Evolutionary conservation across 2,329 filamentous ascomycete genomes (phyloP), one percentile per base, ranked within the genome.

Genomic region (Nannizziopsis arthrosporioides): DNA sequence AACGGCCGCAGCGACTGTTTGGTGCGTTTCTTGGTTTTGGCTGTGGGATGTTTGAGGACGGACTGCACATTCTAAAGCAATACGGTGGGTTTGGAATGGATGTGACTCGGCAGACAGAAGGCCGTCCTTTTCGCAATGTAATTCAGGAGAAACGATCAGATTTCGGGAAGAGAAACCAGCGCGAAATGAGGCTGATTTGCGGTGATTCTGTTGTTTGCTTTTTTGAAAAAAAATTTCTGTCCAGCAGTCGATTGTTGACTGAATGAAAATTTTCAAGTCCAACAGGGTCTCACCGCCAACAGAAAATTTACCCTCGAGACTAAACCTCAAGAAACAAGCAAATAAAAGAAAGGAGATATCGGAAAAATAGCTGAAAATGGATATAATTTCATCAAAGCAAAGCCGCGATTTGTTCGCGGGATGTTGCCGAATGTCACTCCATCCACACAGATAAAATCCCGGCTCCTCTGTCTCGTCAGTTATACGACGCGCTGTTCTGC

Each of bases 51-150:
- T 30, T 17, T 14, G 45, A 42, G 15, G 45, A 42, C 36, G n/a
- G 45, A 47, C 38, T 41, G 45, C 42, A 47, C 45, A 47, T 47
- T 47, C 45, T 47, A 47, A 41, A 14, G 45, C 45, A 37, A 38
- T 30, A 22, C 35, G 14, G 22, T 22, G 19, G 5, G 5, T 12
- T 36, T 27, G 39, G 6, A n/a, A 41, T 15, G 11, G 15, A 41
- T 41, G 34, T 41, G 14, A 34, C 37, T 41, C 19, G 40, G 42
- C 42, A 22, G 12, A 35, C 34, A 39, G 22, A n/a, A 11, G 22
- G 31, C 36, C 32, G 44, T n/a, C 31, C 17, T 44, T 31, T n/a
- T 44, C 15, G 10, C n/a, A 31, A 35, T 43, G 27, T 42, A 30
- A 14, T 36, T 15, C 32, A 45, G 27, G 5, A 17, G 35, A 10